phyloP scores from a whole-genome alignment of 2,329 filamentous ascomycete species.

The Diaporthe caulivora region DNA sequence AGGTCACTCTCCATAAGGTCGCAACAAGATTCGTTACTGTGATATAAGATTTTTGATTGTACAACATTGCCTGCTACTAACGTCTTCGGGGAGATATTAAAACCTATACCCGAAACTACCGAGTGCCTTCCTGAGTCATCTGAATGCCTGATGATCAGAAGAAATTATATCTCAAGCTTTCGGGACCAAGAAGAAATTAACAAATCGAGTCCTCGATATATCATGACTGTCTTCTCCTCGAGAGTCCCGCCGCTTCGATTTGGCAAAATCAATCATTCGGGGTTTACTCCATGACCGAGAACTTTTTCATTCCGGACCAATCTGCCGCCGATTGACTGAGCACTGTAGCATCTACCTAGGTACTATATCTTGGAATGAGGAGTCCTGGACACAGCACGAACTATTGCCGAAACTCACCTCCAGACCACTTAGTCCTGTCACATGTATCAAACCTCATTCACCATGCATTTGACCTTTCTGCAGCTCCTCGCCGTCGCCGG shows the following conservation, averaged over 20 bases:
- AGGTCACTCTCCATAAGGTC: not conserved
- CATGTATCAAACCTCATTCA: not conserved
- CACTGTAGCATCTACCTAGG: too few species aligned
- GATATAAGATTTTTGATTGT: not conserved
- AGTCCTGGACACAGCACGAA: not conserved
- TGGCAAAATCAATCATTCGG: not conserved
- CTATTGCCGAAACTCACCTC: not conserved
- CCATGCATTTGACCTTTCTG: not conserved
- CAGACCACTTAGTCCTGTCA: not conserved
- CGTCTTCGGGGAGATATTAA: too few species aligned
- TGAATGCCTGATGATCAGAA: not conserved
- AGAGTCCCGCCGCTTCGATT: not conserved
- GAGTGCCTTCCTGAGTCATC: not conserved
- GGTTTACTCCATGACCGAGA: not conserved
- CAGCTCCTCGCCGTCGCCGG: not conserved
- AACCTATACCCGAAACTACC: not conserved
- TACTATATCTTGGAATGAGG: not conserved
- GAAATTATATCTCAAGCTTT: not conserved
- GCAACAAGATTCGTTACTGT: not conserved
- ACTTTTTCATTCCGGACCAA: not conserved
- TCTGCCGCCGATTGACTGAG: not conserved
- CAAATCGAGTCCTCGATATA: not conserved
- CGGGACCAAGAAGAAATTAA: not conserved
- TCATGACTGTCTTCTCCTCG: too few species aligned
- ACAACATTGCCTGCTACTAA: not conserved